Evolutionary conservation across 2,329 filamentous ascomycete species (phyloP).

Genomic region (Aspergillus quadrilineatus): DNA sequence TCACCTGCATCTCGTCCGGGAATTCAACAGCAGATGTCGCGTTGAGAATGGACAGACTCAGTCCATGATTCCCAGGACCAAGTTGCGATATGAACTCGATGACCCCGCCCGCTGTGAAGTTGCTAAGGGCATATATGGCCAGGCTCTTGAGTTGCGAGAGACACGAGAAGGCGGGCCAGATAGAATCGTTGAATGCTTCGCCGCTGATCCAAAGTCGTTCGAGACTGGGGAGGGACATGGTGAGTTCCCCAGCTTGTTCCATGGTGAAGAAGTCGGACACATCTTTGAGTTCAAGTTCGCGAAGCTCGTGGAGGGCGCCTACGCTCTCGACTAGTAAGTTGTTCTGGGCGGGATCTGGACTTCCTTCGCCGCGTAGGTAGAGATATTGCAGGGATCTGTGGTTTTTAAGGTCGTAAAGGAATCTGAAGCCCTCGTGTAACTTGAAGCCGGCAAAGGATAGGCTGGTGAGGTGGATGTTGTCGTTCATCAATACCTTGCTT

Average conservation of each 20-base stretch:
- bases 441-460: constrained; percentile 32
- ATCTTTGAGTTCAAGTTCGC: constrained; percentile 34
- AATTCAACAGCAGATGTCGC: constrained; percentile 22
- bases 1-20: constrained; percentile 27
- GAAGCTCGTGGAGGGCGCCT: constrained; percentile 28
- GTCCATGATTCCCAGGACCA: constrained; percentile 30
- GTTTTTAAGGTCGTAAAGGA: constrained; percentile 29
- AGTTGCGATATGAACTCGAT: constrained; percentile 32
- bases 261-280: constrained; percentile 35
- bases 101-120: constrained; percentile 33
- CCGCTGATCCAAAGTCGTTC: constrained; percentile 37
- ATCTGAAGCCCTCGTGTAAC: constrained; percentile 23
- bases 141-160: constrained; percentile 31
- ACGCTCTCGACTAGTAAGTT: constrained; percentile 32
- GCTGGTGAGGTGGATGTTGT: constrained; percentile 26
- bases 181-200: constrained; percentile 28
- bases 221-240: constrained; percentile 29
- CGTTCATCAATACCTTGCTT: constrained; percentile 27
- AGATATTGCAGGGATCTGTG: constrained; percentile 31
- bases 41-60: constrained; percentile 31
- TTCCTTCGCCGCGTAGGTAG: constrained; percentile 31
- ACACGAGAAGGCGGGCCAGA: constrained; percentile 26
- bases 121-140: constrained; percentile 32
- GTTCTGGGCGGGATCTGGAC: constrained; percentile 27
- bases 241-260: constrained; percentile 30